Base-by-base conservation (phyloP, 805 yeast species). In the Vanderwaltozyma verrucispora region DNA sequence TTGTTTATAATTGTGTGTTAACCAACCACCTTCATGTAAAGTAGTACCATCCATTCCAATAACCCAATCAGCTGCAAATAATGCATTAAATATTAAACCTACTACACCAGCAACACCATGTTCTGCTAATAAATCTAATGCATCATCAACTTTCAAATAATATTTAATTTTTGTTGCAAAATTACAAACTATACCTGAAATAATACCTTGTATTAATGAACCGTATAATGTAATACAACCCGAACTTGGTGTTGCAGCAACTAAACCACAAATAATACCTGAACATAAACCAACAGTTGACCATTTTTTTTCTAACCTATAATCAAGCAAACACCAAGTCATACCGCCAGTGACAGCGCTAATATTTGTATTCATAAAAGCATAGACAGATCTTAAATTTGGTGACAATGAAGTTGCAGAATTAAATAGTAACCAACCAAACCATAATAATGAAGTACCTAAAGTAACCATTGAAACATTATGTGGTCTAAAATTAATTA, bases 351-450 rank as follows among this genome's bases (percentile, higher is more conserved):
- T 76, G 1, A 84, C 84, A 2, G 95, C 97, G 48, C 89, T 75
- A 38, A 92, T 53, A 59, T 88, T 89, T 7, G 96, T 78, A 64
- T 92, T 89, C 82, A 87, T 75, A 59, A 88, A 80, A 18, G 96
- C 88, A 55, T 87, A 87, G 12, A 84, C 78, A 1, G 94, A 88
- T 50, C 84, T 76, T 47, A 87, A 61, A 35, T 83, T 78, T 7
- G 96, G 95, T 32, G 81, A 78, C 14, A 77, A 68, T 39, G 95
- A 82, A 11, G 94, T 77, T 39, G 89, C 92, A 16, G 96, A 94
- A 59, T 89, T 92, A 73, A 89, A 89, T 14, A 92, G 87, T 38
- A 89, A 69, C 98, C 98, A 89, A 6, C 97, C 97, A 53, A 85
- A 79, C 82, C 95, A 92, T 46, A 89, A 72, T 28, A 89, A 60